phyloP scores from a whole-genome alignment of 2,329 filamentous ascomycete species.

The Curvularia lunata region DNA sequence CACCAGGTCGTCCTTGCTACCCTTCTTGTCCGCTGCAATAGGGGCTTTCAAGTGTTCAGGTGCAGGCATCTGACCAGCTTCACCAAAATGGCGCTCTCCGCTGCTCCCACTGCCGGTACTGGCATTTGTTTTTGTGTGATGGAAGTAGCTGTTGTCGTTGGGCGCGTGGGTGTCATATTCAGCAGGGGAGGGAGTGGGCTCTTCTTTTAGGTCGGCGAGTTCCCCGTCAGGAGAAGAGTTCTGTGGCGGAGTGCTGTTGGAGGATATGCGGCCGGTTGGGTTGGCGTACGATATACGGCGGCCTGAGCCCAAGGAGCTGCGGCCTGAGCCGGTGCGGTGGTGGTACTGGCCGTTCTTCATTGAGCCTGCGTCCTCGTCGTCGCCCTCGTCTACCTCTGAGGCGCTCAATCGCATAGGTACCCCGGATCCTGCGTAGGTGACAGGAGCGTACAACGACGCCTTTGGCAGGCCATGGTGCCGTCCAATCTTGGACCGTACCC shows the following conservation, averaged over 20 bases:
- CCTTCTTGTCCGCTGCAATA: conserved; percentile 55
- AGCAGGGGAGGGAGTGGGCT: conserved; percentile 56
- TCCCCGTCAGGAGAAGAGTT: conserved; percentile 42
- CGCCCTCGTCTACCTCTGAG: conserved; percentile 91
- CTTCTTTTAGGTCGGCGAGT: conserved; percentile 50
- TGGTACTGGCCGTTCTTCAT: conserved; percentile 57
- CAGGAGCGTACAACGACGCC: conserved; percentile 78
- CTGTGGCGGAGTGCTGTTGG: conserved; percentile 62
- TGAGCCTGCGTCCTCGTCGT: conserved; percentile 72
- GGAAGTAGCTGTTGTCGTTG: conserved; percentile 51
- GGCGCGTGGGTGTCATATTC: conserved; percentile 37
- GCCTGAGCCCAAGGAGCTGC: conserved; percentile 65
- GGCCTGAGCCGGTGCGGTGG: conserved; percentile 74
- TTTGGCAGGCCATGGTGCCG: conserved; percentile 83
- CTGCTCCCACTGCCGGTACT: conserved; percentile 53
- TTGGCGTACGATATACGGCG: conserved; percentile 48
- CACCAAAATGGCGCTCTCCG: conserved; percentile 60
- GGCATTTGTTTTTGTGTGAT: conserved; percentile 50
- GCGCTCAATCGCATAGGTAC: conserved; percentile 92
- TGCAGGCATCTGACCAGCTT: conserved; percentile 58
- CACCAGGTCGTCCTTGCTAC: conserved; percentile 69
- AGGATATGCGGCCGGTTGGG: conserved; percentile 56
- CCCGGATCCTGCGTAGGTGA: conserved; percentile 75
- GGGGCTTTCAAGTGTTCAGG: conserved; percentile 53
- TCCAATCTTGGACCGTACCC: conserved; percentile 78